Evolutionary conservation across 1,284 basidiomycete species (phyloP).

Genomic region (Apiotrichum sp.): DNA sequence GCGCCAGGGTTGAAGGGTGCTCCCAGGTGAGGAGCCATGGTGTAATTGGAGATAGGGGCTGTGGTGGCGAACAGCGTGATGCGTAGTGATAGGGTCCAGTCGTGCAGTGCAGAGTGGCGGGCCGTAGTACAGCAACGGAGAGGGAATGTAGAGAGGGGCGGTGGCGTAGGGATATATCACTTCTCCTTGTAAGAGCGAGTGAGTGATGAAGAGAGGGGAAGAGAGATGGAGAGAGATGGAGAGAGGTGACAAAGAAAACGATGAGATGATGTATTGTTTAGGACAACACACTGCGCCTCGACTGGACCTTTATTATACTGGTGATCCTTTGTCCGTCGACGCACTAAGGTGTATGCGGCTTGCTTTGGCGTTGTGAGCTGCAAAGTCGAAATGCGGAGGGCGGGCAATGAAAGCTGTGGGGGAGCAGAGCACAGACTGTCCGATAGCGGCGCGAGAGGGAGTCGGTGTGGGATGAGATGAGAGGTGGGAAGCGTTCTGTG

Average conservation of each 20-base stretch:
- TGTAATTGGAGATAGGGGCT: no score
- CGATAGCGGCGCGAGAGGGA: no score
- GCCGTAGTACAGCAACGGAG: neutral
- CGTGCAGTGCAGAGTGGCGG: no score
- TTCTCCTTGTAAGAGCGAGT: neutral
- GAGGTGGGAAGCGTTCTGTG: no score
- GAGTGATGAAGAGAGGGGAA: neutral
- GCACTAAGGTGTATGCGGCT: no score
- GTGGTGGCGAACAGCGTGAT: neutral
- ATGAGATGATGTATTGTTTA: neutral
- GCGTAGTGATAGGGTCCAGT: neutral
- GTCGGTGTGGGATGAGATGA: no score
- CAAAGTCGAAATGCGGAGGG: no score
- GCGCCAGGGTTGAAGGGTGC: neutral
- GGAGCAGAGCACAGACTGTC: no score
- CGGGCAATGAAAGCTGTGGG: no score
- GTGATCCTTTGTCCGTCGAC: no score
- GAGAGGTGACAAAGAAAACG: neutral
- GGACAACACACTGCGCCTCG: no score
- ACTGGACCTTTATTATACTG: neutral
- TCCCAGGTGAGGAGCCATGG: constrained; percentile 1
- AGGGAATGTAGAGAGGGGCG: neutral
- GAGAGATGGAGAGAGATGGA: neutral
- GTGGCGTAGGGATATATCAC: neutral
- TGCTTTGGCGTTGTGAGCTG: no score